phyloP scores from a whole-genome alignment of 768 basidiomycete species.

The Psilocybe cubensis region DNA sequence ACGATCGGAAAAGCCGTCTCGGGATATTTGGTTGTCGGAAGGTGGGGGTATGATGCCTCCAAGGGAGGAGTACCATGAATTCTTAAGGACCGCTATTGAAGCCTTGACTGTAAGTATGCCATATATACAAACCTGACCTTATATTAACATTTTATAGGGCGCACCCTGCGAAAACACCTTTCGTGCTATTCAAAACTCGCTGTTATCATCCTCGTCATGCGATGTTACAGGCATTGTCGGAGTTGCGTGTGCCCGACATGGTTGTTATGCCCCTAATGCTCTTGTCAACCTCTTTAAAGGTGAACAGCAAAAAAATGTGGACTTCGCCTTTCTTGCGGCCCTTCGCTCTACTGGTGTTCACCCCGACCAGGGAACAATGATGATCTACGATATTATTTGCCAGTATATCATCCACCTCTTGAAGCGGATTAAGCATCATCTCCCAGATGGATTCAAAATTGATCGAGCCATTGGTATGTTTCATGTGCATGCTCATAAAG shows the following conservation, averaged over 20 bases:
- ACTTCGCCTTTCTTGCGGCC: conserved; percentile 14
- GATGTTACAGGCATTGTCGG: conserved; percentile 19
- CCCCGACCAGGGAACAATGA: conserved; percentile 6
- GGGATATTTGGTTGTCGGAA: conserved; percentile 19
- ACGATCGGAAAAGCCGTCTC: neutral
- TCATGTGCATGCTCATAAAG: conserved; percentile 29
- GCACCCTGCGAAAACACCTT: conserved; percentile 21
- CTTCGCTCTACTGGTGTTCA: conserved; percentile 9
- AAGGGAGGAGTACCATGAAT: conserved; percentile 6
- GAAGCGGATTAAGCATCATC: neutral
- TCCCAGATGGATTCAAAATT: neutral
- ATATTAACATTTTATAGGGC: conserved; percentile 6
- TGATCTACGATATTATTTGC: conserved; percentile 1
- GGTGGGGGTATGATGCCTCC: conserved; percentile 19
- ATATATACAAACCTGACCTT: neutral
- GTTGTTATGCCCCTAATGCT: conserved; percentile 16
- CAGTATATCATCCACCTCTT: neutral
- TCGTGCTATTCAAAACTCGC: conserved; percentile 10
- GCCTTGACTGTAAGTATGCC: conserved; percentile 7
- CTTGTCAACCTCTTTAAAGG: conserved; percentile 22
- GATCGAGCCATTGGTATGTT: conserved; percentile 24
- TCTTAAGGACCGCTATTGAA: conserved; percentile 13
- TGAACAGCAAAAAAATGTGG: conserved; percentile 27
- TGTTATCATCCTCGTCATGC: conserved; percentile 2
- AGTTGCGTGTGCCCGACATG: conserved; percentile 20